Conservation (phyloP, 768 basidiomycete species). For the Suillus americanus region DNA sequence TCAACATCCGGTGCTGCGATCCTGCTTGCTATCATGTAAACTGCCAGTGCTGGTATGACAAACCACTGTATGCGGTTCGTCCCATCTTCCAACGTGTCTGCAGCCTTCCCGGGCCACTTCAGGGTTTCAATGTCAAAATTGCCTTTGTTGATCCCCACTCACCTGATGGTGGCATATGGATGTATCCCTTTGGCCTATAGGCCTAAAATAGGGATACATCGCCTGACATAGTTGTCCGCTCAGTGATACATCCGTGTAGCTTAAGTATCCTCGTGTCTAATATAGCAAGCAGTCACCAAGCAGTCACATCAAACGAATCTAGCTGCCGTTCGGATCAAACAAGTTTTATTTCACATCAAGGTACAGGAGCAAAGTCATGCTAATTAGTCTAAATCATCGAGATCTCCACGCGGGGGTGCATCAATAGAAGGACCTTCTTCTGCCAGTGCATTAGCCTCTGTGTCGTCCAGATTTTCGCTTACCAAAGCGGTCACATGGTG, state of each 20-base stretch:
- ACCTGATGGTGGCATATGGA: too few species aligned
- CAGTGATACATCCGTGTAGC: background rate
- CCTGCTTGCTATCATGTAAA: too few species aligned
- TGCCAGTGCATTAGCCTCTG: background rate
- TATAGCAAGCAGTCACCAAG: too few species aligned
- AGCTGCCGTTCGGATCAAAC: background rate
- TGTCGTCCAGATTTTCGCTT: background rate
- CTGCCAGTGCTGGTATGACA: too few species aligned
- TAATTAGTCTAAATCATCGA: background rate
- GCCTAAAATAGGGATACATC: background rate
- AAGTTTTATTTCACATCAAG: background rate
- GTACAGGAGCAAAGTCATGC: background rate
- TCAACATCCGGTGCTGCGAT: too few species aligned
- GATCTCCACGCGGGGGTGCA: background rate
- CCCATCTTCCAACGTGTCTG: too few species aligned
- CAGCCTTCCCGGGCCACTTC: too few species aligned
- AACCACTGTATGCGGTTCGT: too few species aligned
- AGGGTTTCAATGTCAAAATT: too few species aligned
- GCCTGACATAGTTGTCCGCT: background rate
- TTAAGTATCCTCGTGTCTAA: background rate
- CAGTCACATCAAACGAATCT: background rate
- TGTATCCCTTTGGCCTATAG: too few species aligned
- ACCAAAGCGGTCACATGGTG: background rate
- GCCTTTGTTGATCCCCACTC: too few species aligned
- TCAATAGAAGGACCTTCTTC: background rate